Percentiles rank a stretch among this genome's conserved stretches.
phyloP scores from a whole-genome alignment of 2,329 filamentous ascomycete species.

The Phoma sp. region DNA sequence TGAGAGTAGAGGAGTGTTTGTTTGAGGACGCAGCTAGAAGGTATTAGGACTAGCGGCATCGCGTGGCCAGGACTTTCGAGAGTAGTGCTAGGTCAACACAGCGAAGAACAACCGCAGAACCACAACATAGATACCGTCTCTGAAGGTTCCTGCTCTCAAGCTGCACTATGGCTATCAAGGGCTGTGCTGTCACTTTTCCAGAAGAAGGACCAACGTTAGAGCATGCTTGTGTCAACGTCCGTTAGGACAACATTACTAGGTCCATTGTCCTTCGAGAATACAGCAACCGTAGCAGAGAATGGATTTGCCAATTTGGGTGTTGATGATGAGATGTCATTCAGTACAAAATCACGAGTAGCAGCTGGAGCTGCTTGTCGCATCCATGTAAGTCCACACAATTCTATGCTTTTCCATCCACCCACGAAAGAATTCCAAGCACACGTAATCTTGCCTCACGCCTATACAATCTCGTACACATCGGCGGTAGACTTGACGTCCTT shows the following conservation, averaged over 20 bases:
- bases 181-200: too few relatives aligned
- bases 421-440: neutral
- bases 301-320: neutral
- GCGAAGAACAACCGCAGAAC: too few relatives aligned
- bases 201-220: too few relatives aligned
- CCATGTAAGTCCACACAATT: neutral
- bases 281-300: too few relatives aligned
- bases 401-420: slow-evolving; percentile 8
- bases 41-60: slow-evolving; percentile 10
- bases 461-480: slow-evolving; percentile 79
- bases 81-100: neutral
- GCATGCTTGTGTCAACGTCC: too few relatives aligned
- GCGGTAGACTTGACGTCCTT: slow-evolving; percentile 80
- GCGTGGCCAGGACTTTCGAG: neutral
- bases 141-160: too few relatives aligned
- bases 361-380: neutral
- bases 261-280: too few relatives aligned
- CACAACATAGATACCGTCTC: too few relatives aligned
- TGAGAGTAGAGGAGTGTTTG: slow-evolving; percentile 1
- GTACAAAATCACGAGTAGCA: neutral
- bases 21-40: slow-evolving; percentile 1
- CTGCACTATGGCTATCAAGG: too few relatives aligned
- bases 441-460: slow-evolving; percentile 30
- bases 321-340: neutral
- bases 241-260: too few relatives aligned